Conservation (phyloP, 2,329 filamentous ascomycete genomes). For the Colletotrichum navitas region DNA sequence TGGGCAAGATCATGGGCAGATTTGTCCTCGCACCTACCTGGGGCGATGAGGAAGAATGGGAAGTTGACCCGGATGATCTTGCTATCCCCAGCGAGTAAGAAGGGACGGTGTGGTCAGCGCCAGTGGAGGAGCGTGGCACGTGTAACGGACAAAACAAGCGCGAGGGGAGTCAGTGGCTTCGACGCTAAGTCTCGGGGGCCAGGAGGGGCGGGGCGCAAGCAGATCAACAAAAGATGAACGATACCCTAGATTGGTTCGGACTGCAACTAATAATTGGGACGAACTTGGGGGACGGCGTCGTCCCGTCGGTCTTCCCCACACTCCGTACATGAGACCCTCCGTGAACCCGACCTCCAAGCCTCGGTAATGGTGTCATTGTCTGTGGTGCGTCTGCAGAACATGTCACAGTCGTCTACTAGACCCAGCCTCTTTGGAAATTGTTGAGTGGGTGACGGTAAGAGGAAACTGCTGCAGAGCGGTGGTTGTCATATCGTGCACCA, state of each 20-base stretch:
- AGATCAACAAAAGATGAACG: conserved; percentile 36
- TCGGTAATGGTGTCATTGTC: not conserved
- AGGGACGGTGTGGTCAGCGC: not conserved
- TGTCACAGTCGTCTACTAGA: not conserved
- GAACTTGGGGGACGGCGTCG: conserved; percentile 36
- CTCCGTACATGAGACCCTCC: conserved; percentile 29
- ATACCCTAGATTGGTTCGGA: conserved; percentile 39
- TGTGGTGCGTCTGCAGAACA: not conserved
- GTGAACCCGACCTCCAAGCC: conserved; percentile 20
- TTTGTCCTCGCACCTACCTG: conserved; percentile 71
- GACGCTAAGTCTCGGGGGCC: conserved; percentile 12
- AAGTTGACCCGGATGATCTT: conserved; percentile 54
- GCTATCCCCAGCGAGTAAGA: conserved; percentile 11
- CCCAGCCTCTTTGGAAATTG: not conserved
- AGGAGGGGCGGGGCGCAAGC: not conserved
- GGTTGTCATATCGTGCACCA: not conserved
- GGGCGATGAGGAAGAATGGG: conserved; percentile 70
- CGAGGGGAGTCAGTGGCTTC: conserved; percentile 3
- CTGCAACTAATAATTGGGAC: conserved; percentile 25
- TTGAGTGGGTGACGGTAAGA: not conserved
- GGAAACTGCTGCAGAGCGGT: not conserved
- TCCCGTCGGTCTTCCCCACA: conserved; percentile 40
- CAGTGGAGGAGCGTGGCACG: not conserved
- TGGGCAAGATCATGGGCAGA: conserved; percentile 73
- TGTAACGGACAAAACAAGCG: not conserved